Evolutionary conservation across 2,329 filamentous ascomycete genomes (phyloP).

Genomic region (Fusarium sp.): DNA sequence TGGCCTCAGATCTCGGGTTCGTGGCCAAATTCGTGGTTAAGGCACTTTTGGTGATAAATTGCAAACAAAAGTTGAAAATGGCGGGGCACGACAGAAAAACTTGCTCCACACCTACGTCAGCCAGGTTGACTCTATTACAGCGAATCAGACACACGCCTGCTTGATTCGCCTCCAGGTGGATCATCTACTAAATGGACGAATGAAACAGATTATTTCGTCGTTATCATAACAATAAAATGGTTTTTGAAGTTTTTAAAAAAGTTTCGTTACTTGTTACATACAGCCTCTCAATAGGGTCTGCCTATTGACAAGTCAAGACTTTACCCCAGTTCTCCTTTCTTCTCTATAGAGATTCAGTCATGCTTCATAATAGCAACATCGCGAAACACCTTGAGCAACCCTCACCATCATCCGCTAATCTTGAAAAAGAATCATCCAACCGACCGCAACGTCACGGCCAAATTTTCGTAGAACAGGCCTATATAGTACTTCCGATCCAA

Average conservation of each 20-base stretch:
- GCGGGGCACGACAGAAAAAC: conserved; percentile 54
- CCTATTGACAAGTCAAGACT: conserved; percentile 6
- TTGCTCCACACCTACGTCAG: conserved; percentile 49
- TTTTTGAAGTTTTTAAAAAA: conserved; percentile 9
- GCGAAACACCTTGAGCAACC: conserved; percentile 15
- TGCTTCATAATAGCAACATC: conserved; percentile 29
- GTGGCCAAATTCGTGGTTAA: conserved; percentile 32
- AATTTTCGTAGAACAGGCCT: conserved; percentile 22
- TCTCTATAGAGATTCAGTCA: conserved; percentile 25
- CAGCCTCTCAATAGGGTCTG: conserved; percentile 12
- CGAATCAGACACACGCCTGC: conserved; percentile 24
- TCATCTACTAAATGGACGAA: not conserved
- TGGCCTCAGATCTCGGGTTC: conserved; percentile 37
- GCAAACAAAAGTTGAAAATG: conserved; percentile 44
- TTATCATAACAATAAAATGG: not conserved
- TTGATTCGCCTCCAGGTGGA: not conserved
- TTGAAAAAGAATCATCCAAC: conserved; percentile 41
- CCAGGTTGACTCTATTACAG: conserved; percentile 8
- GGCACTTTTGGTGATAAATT: conserved; percentile 44
- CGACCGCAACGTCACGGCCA: conserved; percentile 17
- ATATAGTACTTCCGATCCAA: conserved; percentile 40
- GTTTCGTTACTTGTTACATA: conserved; percentile 32
- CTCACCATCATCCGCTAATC: conserved; percentile 18
- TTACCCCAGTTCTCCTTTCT: conserved; percentile 11
- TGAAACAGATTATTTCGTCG: not conserved